These are phyloP conservation scores for Oenanthe sinensis DNA, from an alignment of 129 eudicot species.

Conservation along the genomic window DNA sequence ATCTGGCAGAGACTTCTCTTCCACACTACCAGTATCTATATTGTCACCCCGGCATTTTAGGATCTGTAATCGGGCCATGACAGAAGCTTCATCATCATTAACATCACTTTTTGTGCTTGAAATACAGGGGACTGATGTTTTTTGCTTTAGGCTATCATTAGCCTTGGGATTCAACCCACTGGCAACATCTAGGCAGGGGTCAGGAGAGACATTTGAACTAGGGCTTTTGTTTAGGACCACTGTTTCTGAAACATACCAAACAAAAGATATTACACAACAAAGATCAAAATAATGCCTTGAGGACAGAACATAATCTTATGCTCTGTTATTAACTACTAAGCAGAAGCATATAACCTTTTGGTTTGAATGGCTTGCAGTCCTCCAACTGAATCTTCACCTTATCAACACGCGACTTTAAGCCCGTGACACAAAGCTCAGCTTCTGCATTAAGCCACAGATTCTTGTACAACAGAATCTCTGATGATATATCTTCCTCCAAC, in stretches of 20 bases:
- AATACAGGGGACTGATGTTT: constrained; percentile 3
- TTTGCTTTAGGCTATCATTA: constrained; percentile 12
- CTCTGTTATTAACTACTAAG: not conserved
- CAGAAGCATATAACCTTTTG: constrained; percentile 15
- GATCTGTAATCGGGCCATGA: constrained; percentile 56
- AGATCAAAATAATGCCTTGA: not conserved
- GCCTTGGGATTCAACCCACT: constrained; percentile 14
- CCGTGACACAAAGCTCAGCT: constrained; percentile 59
- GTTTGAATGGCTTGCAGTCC: constrained; percentile 13
- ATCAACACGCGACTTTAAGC: constrained; percentile 57
- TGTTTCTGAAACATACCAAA: constrained; percentile 3
- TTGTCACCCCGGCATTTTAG: constrained; percentile 36
- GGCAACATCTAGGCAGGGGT: not conserved
- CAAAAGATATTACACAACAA: not conserved
- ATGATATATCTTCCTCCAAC: constrained; percentile 35
- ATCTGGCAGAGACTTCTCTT: not conserved
- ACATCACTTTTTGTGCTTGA: constrained; percentile 12
- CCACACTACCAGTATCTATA: not conserved
- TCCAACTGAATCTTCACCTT: constrained; percentile 61
- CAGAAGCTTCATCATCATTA: constrained; percentile 41
- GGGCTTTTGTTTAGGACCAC: constrained; percentile 9
- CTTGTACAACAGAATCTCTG: constrained; percentile 42
- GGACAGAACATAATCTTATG: not conserved
- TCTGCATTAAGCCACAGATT: constrained; percentile 91
- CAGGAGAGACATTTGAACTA: constrained; percentile 16